Evolutionary conservation across 1,284 basidiomycete genomes (phyloP).

Genomic region (Ustilago lituana): DNA sequence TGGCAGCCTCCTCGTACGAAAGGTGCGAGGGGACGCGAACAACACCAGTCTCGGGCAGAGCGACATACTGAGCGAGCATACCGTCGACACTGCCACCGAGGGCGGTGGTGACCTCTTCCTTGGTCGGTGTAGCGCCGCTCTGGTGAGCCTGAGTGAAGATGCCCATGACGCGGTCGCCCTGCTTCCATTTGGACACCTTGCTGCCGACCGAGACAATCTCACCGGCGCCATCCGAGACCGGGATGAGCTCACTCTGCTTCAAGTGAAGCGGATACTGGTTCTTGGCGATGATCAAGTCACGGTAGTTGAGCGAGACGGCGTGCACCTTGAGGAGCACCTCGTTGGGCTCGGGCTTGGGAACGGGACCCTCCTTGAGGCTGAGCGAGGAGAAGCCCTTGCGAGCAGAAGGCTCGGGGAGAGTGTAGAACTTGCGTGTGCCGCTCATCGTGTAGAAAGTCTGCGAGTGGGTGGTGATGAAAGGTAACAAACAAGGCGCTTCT

Average conservation of each 20-base stretch:
- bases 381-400: slow-evolving; percentile 40
- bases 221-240: slow-evolving; percentile 75
- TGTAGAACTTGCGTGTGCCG: slow-evolving; percentile 36
- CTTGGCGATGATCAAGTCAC: slow-evolving; percentile 56
- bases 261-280: slow-evolving; percentile 40
- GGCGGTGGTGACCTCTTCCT: slow-evolving; percentile 63
- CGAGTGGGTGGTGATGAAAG: no score
- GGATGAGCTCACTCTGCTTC: slow-evolving; percentile 68
- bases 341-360: slow-evolving; percentile 50
- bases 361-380: slow-evolving; percentile 32
- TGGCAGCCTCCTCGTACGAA: slow-evolving; percentile 72
- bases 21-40: slow-evolving; percentile 69
- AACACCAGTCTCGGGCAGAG: slow-evolving; percentile 29
- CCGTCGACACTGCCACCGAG: slow-evolving; percentile 73
- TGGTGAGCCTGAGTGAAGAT: slow-evolving; percentile 63
- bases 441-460: slow-evolving; percentile 19
- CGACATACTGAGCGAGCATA: slow-evolving; percentile 73
- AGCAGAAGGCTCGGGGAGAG: slow-evolving; percentile 32
- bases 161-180: slow-evolving; percentile 73
- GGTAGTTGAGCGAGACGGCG: slow-evolving; percentile 68
- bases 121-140: slow-evolving; percentile 63
- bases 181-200: slow-evolving; percentile 71
- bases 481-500: no score
- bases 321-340: slow-evolving; percentile 65
- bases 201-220: slow-evolving; percentile 73